phyloP scores from a whole-genome alignment of 208 protist genomes.

The Balamuthia mandrillaris region DNA sequence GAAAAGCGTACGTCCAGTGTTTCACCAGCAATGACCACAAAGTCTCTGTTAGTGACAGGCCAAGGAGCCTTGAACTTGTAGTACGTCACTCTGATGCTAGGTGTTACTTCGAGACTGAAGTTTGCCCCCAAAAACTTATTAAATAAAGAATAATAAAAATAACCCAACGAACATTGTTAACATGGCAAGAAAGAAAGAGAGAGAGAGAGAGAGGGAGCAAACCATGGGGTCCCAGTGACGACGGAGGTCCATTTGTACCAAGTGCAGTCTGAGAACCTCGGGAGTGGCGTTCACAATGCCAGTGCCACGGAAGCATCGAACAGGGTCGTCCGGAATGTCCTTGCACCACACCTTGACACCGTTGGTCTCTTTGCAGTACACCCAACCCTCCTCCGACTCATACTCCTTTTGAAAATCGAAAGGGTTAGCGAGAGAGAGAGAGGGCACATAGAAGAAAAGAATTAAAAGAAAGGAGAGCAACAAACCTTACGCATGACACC shows the following conservation, averaged over 20 bases:
- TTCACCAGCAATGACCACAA: not conserved
- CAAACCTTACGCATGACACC: not conserved
- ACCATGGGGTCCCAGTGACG: conserved; percentile 9
- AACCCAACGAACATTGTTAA: too few relatives aligned
- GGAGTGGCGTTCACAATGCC: not conserved
- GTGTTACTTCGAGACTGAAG: not conserved
- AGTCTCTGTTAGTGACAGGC: not conserved
- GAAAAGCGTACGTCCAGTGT: not conserved
- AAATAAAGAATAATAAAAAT: too few relatives aligned
- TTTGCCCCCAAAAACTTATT: not conserved
- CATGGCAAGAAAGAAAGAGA: too few relatives aligned
- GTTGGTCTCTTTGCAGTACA: conserved; percentile 5
- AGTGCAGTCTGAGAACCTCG: not conserved
- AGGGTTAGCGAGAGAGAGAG: not conserved
- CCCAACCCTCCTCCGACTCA: not conserved
- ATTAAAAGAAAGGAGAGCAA: not conserved
- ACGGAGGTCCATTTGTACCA: not conserved
- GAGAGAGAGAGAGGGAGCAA: too few relatives aligned
- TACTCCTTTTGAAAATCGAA: not conserved
- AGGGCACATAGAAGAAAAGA: not conserved
- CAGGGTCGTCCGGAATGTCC: not conserved
- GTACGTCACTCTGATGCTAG: not conserved
- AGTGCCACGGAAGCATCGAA: conserved; percentile 1
- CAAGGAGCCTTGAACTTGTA: conserved; percentile 23
- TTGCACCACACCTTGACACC: not conserved